Evolutionary conservation across 805 yeast genomes (phyloP).

Genomic region (Starmerella powellii): DNA sequence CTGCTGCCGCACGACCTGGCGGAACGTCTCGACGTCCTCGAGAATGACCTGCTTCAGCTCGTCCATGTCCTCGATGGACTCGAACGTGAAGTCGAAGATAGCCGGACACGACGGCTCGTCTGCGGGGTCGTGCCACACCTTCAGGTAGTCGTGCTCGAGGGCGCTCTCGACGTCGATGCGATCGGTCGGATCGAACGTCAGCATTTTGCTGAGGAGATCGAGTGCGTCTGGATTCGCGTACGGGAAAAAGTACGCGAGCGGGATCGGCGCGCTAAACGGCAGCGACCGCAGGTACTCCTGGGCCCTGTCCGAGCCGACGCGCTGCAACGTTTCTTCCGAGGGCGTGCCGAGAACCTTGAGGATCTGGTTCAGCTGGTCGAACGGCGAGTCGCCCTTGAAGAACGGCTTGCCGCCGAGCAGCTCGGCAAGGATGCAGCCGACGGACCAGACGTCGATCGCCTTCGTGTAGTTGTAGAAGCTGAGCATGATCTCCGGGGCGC

Average conservation of each 20-base stretch:
- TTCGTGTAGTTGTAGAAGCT: constrained; percentile 87
- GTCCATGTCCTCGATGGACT: constrained; percentile 62
- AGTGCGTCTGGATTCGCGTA: constrained; percentile 55
- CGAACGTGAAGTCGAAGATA: constrained; percentile 80
- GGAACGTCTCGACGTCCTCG: constrained; percentile 48
- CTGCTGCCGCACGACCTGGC: constrained; percentile 22
- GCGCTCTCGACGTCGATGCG: constrained; percentile 80
- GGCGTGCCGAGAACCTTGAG: constrained; percentile 86
- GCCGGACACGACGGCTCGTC: constrained; percentile 90
- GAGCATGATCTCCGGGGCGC: constrained; percentile 96
- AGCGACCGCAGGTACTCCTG: constrained; percentile 74
- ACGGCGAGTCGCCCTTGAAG: constrained; percentile 90
- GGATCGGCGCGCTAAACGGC: constrained; percentile 55
- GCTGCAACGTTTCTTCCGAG: constrained; percentile 48
- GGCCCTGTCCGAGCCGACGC: constrained; percentile 70
- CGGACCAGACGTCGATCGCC: constrained; percentile 94
- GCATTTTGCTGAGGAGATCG: constrained; percentile 55
- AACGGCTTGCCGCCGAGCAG: constrained; percentile 74
- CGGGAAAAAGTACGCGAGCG: constrained; percentile 39
- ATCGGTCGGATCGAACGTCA: constrained; percentile 71
- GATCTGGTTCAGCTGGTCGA: constrained; percentile 75
- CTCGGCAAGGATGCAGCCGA: constrained; percentile 91
- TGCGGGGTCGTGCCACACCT: constrained; percentile 83
- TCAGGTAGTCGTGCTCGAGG: constrained; percentile 70
- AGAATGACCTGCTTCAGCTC: constrained; percentile 70